These are phyloP conservation scores for Termitomyces sp. DNA, from an alignment of 768 basidiomycete species.

Conservation along the genomic window DNA sequence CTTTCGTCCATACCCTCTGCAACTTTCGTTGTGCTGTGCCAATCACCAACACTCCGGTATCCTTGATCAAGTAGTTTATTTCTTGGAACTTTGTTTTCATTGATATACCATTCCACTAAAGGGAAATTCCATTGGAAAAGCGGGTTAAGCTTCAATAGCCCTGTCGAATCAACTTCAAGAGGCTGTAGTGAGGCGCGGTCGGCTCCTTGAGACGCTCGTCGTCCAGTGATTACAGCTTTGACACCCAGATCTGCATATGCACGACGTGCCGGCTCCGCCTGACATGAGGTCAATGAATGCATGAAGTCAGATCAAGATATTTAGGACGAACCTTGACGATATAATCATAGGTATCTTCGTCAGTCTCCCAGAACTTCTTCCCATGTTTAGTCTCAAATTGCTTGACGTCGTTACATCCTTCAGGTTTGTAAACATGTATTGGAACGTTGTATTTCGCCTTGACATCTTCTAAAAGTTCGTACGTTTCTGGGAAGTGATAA, in stretches of 20 bases:
- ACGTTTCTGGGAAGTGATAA: conserved; percentile 93
- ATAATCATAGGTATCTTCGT: conserved; percentile 88
- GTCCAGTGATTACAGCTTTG: conserved; percentile 88
- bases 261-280: conserved; percentile 91
- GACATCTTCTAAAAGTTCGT: conserved; percentile 82
- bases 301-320: neutral
- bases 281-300: neutral
- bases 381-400: conserved; percentile 84
- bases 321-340: conserved; percentile 67
- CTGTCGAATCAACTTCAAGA: conserved; percentile 86
- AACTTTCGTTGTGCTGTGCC: conserved; percentile 85
- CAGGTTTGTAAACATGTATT: conserved; percentile 76
- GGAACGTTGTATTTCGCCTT: conserved; percentile 65
- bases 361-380: conserved; percentile 76
- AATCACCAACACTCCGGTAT: conserved; percentile 94
- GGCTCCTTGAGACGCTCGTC: conserved; percentile 90
- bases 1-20: conserved; percentile 78
- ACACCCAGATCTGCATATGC: conserved; percentile 80
- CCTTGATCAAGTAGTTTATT: conserved; percentile 88
- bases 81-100: conserved; percentile 74
- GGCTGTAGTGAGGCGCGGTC: conserved; percentile 78
- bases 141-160: conserved; percentile 91
- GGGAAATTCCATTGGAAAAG: conserved; percentile 84
- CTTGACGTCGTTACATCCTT: conserved; percentile 53
- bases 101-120: conserved; percentile 81